Base-by-base conservation (phyloP, 2,329 filamentous ascomycete genomes). In the Exophiala spinifera region DNA sequence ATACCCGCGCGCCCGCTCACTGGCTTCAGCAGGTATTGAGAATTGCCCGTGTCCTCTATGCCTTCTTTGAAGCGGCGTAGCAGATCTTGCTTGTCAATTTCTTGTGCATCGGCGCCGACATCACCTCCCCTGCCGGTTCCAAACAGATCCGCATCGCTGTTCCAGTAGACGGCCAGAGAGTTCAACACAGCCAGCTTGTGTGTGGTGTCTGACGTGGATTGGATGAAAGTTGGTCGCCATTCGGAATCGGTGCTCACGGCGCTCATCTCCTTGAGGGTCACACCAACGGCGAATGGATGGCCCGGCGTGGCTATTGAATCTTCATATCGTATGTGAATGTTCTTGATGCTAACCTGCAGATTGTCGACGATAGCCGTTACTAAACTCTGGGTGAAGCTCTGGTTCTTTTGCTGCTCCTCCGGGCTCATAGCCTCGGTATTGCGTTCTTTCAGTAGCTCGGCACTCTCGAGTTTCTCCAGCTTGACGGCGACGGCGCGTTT, bases 321-420 rank as follows among this genome's bases (percentile, higher is more conserved):
- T 73, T 99, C 94, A 72, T 99, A 99, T 64, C 94, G 89, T 61
- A 99, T 83, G 70, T 99, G 94, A 56, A 99, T 96, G 69, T 97
- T 99, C 78, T 96, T 97, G 72, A 99, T 86, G 20, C 88, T 94
- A 64, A 99, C 89, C 72, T 99, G 94, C 37, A 99, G 79, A 67
- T 99, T 99, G 78, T 99, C 94, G 67, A 97, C 90, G 67, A 99
- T 95, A 64, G 96, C 96, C 34, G 92, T 96, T 45, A 92, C 86
- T 63, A 99, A 74, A 69, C 91, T 97, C 64, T 95, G 87, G 3
- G 91, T 96, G 67, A 99, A 99, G 72, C 90, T 96, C 76, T 99
- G 92, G 70, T 89, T 96, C 75, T 95, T 95, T 72, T 96, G 88
- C 71, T 97, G 89, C 69, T 99, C 94, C 70, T 99, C 94, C 62